Evolutionary conservation across 2,329 filamentous ascomycete species (phyloP).

Genomic region (Phyllosticta capitalensis): DNA sequence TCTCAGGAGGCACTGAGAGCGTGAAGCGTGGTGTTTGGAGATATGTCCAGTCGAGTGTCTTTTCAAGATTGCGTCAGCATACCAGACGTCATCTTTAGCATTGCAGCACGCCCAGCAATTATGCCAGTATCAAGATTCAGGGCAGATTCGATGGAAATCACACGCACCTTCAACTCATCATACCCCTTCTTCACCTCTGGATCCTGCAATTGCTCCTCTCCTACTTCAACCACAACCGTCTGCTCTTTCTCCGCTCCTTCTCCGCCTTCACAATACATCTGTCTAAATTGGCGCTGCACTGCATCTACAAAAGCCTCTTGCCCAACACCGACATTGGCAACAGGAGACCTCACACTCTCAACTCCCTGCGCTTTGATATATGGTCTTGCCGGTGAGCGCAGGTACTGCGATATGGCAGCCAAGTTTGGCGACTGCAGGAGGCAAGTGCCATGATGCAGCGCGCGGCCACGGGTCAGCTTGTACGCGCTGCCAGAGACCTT

Average conservation of each 20-base stretch:
- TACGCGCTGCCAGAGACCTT: conserved; percentile 95
- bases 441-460: conserved; percentile 89
- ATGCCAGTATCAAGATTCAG: conserved; percentile 15
- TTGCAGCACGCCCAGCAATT: conserved; percentile 2
- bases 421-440: conserved; percentile 71
- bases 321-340: conserved; percentile 64
- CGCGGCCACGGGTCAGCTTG: conserved; percentile 72
- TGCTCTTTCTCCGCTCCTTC: conserved; percentile 27
- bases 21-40: conserved; percentile 78
- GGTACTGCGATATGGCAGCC: conserved; percentile 53
- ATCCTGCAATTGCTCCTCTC: conserved; percentile 42
- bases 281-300: conserved; percentile 50
- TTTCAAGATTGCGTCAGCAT: not conserved
- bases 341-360: conserved; percentile 78
- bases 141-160: not conserved
- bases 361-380: conserved; percentile 78
- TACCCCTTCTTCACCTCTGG: conserved; percentile 53
- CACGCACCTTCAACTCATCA: conserved; percentile 39
- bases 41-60: conserved; percentile 68
- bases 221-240: conserved; percentile 38
- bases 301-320: conserved; percentile 34
- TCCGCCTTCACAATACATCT: conserved; percentile 46
- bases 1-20: conserved; percentile 31
- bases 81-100: not conserved
- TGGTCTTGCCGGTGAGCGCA: conserved; percentile 67